phyloP scores from a whole-genome alignment of 805 yeast species.

The Lipomyces chichibuensis region DNA sequence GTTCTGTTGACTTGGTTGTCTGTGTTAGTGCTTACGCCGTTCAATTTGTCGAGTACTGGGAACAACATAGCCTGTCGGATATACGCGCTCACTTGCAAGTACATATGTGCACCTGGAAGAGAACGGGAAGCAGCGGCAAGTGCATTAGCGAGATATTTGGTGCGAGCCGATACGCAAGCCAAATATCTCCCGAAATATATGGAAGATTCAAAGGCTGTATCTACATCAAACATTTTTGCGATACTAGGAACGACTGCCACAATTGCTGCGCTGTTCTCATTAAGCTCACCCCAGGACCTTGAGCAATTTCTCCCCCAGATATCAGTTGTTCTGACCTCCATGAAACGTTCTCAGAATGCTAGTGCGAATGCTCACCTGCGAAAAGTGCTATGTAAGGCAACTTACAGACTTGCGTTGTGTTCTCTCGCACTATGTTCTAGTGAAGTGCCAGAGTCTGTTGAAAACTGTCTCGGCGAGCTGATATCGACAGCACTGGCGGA shows the following conservation, averaged over 20 bases:
- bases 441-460: constrained; percentile 49
- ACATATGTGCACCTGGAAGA: constrained; percentile 55
- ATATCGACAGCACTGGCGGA: constrained; percentile 49
- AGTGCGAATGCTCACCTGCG: constrained; percentile 15
- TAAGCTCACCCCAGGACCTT: constrained; percentile 18
- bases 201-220: not conserved
- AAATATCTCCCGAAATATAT: constrained; percentile 43
- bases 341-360: not conserved
- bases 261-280: constrained; percentile 13
- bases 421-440: constrained; percentile 29
- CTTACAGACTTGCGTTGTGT: constrained; percentile 27
- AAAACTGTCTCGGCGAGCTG: constrained; percentile 55
- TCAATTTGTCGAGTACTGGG: constrained; percentile 54
- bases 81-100: constrained; percentile 44
- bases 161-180: constrained; percentile 51
- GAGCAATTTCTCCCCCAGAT: constrained; percentile 10
- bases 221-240: not conserved
- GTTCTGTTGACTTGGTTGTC: constrained; percentile 88
- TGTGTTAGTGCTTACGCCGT: constrained; percentile 73
- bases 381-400: constrained; percentile 25
- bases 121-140: constrained; percentile 59
- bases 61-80: constrained; percentile 40
- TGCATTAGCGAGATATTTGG: constrained; percentile 56
- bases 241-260: constrained; percentile 20
- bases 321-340: not conserved